Percentiles rank a stretch among this genome's conserved stretches.
Evolutionary conservation across 257 asterid genomes (phyloP).

Genomic region (Voacanga thouarsii): DNA sequence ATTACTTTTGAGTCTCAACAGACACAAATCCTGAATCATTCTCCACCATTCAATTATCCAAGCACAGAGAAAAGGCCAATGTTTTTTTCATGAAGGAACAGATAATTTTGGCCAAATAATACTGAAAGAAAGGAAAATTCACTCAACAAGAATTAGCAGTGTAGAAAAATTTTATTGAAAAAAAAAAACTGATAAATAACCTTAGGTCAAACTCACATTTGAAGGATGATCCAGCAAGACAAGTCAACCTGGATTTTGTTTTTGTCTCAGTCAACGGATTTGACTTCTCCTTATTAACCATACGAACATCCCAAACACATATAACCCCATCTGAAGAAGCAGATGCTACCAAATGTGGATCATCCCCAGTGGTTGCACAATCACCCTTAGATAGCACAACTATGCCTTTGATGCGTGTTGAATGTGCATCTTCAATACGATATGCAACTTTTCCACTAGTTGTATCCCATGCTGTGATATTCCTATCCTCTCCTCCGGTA

Average conservation of each 20-base stretch:
- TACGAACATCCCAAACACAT: conserved; percentile 90
- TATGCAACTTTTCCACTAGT: conserved; percentile 68
- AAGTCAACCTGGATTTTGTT: conserved; percentile 88
- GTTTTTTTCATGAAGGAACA: not conserved
- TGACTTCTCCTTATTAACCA: conserved; percentile 44
- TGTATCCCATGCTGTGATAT: conserved; percentile 81
- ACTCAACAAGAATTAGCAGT: not conserved
- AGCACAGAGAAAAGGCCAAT: not conserved
- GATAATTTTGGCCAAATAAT: not conserved
- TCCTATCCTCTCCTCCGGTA: conserved; percentile 93
- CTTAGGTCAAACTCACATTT: conserved; percentile 48
- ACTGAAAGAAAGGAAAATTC: too few relatives aligned
- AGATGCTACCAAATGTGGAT: conserved; percentile 76
- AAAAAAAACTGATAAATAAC: not conserved
- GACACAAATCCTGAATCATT: not conserved
- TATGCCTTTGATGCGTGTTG: conserved; percentile 83
- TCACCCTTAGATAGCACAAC: conserved; percentile 56
- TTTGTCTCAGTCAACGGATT: conserved; percentile 63
- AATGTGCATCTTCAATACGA: conserved; percentile 71
- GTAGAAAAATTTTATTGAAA: not conserved
- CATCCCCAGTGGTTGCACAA: conserved; percentile 41
- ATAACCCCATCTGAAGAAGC: conserved; percentile 94
- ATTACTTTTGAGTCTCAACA: not conserved
- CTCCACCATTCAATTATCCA: not conserved
- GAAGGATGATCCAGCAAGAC: conserved; percentile 90